Base-by-base conservation (phyloP, 805 yeast genomes). In the Sporopachydermia quercuum region DNA sequence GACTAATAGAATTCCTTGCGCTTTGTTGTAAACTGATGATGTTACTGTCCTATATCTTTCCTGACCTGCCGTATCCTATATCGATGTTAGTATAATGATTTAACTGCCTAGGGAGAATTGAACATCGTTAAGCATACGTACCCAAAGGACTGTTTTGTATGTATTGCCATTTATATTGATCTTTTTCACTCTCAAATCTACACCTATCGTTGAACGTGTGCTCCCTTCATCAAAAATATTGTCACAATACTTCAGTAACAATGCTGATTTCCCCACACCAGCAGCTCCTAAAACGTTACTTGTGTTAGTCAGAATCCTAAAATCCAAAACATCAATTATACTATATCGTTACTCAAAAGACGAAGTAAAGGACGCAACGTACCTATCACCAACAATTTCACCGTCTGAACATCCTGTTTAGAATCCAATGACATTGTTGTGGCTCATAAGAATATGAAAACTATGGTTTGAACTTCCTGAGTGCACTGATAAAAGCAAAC, bases 181-280 rank as follows among this genome's bases (percentile, higher is more conserved):
- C 11, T 61, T 44, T 38, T 64, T 61, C 5, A 65, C 62, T 49
- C 66, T 66, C 37, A 68, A 54, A 45, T 68, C 72, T 4, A 68
- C 63, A 11, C 73, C 73, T 33, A 68, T 60, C 0, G 72, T 66
- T 1, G 68, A 55, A 43, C 30, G 30, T 8, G 58, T 58, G 3
- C 65, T 56, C 16, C 55, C 52, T 6, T 57, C 48, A n/a, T 40
- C 41, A 23, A 39, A 39, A 16, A 36, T 8, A 23, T 41, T 3
- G 37, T 62, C 59, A 44, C 67, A 64, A 42, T 65, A 68, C 15
- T 62, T 57, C 4, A 66, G 43, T 3, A 68, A 58, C 45, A 67
- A 54, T 1, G 72, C 70, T 5, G 70, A 62, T 43, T 68, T 68
- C 1, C 73, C 73, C 2, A 68, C 71, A 8, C 68, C 65, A 2